Conservation (phyloP, 2,329 filamentous ascomycete species). For the Ascochyta lentis region DNA sequence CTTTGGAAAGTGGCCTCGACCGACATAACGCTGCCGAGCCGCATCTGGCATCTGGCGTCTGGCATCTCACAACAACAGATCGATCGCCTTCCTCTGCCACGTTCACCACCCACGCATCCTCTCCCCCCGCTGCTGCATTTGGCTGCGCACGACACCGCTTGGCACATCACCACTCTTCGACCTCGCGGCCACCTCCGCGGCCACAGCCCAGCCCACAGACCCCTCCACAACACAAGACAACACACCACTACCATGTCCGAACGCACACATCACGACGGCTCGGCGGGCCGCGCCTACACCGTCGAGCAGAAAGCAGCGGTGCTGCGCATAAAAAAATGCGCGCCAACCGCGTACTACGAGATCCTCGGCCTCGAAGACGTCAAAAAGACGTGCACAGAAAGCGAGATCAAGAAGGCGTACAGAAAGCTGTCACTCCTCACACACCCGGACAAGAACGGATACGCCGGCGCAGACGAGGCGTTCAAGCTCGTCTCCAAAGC, state of each 20-base stretch:
- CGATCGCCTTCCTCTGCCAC: constrained; percentile 11
- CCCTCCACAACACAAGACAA: constrained; percentile 14
- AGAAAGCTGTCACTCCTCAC: constrained; percentile 92
- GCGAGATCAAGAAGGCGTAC: constrained; percentile 97
- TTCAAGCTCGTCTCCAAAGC: constrained; percentile 98
- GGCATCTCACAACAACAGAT: constrained; percentile 15
- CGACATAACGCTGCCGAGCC: constrained; percentile 28
- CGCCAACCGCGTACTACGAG: constrained; percentile 90
- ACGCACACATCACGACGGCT: constrained; percentile 77
- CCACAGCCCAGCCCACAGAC: constrained; percentile 1
- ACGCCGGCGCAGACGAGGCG: constrained; percentile 92
- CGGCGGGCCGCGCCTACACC: constrained; percentile 79
- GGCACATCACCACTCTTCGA: constrained; percentile 1
- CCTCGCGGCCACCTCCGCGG: constrained; percentile 9
- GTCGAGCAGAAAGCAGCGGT: constrained; percentile 91
- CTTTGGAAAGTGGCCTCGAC: constrained; percentile 38
- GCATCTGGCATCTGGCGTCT: constrained; percentile 13
- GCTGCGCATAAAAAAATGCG: constrained; percentile 83
- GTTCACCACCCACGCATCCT: constrained; percentile 1
- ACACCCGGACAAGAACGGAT: constrained; percentile 98
- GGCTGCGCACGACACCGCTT: neutral
- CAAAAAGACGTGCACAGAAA: constrained; percentile 71
- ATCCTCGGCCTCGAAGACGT: constrained; percentile 78
- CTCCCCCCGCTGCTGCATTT: neutral
- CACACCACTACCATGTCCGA: constrained; percentile 46